These are phyloP conservation scores for Zalaria sp. DNA, from an alignment of 2,329 filamentous ascomycete species.

Conservation along the genomic window DNA sequence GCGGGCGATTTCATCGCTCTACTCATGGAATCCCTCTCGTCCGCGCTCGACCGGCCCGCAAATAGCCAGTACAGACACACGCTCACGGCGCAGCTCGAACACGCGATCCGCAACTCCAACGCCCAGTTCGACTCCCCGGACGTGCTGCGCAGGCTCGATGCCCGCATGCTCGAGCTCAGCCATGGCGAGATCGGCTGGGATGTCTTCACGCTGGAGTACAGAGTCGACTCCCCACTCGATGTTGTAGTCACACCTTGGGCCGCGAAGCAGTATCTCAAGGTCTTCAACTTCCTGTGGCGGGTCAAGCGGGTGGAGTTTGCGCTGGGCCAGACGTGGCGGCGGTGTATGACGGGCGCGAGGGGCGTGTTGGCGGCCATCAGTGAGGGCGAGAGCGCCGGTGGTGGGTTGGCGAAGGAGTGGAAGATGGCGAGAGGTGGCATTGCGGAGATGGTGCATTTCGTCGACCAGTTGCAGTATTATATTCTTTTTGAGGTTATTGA, in stretches of 20 bases:
- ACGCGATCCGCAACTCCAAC: slow-evolving; percentile 92
- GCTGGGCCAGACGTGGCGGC: slow-evolving; percentile 78
- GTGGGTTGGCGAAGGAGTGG: slow-evolving; percentile 39
- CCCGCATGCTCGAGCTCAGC: slow-evolving; percentile 93
- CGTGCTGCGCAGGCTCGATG: slow-evolving; percentile 79
- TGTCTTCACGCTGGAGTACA: slow-evolving; percentile 97
- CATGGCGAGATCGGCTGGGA: slow-evolving; percentile 98
- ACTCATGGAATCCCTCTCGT: slow-evolving; percentile 88
- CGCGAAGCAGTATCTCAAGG: slow-evolving; percentile 90
- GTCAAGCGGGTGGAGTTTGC: slow-evolving; percentile 97
- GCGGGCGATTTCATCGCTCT: slow-evolving; percentile 96
- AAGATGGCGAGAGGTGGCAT: slow-evolving; percentile 77
- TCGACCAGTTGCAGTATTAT: slow-evolving; percentile 95
- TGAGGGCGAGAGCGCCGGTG: slow-evolving; percentile 31
- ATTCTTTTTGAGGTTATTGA: slow-evolving; percentile 98
- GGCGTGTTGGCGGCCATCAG: slow-evolving; percentile 75
- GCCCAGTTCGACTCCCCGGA: slow-evolving; percentile 91
- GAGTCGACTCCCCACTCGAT: slow-evolving; percentile 90
- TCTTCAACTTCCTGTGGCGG: slow-evolving; percentile 98
- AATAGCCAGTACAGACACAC: slow-evolving; percentile 94
- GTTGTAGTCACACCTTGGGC: slow-evolving; percentile 95
- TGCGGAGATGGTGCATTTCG: slow-evolving; percentile 97
- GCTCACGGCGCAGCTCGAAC: slow-evolving; percentile 91
- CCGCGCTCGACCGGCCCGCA: slow-evolving; percentile 88
- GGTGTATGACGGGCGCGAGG: slow-evolving; percentile 86